Base-by-base conservation (phyloP, 441 rosid genomes). In the Capsella rubella region DNA sequence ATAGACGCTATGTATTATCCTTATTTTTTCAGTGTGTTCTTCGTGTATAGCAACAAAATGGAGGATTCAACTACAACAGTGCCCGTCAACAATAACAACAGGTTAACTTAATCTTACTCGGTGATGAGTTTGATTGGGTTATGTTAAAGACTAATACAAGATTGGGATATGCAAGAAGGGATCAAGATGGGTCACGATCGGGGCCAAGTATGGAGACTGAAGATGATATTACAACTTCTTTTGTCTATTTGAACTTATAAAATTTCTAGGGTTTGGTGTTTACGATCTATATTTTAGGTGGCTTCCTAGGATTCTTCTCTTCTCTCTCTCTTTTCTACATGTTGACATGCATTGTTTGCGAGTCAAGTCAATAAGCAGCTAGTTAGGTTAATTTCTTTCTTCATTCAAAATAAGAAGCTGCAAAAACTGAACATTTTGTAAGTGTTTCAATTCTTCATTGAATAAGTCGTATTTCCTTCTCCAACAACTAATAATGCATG, bases 241-340 rank as follows among this genome's bases (percentile, higher is more conserved):
- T 31, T 46, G 34, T 34, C 5, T 34, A 8, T 46, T 32, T 57
- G 25, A 18, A 56, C 28, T 57, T n/a, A 34, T 21, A 34, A 25
- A 34, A 8, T 58, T 21, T 50, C 4, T 58, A 47, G 7, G 37
- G 56, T 11, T 57, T 57, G 56, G 43, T 14, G 7, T 55, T 68
- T 57, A 16, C 46, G 57, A 13, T 21, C 25, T 32, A 13, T 13
- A 45, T 21, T 46, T 54, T 57, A 25, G 29, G 31, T 14, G 8
- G 29, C 14, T 5, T 16, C 29, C 35, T 53, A 54, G 16, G 37
- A 54, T 55, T 68, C 32, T 55, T 68, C 32, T 45, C 34, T 18
- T 32, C 13, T 64, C 61, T 42, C 28, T 69, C 27, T 16, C 27
- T 28, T 67, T 55, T 57, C 49, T 47, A 47, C 42, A 58, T 45